A percentile compares a stretch with the other conserved stretches of the same genome.
Conservation (phyloP, 2,329 filamentous ascomycete genomes). For the Aspergillus candidus region DNA sequence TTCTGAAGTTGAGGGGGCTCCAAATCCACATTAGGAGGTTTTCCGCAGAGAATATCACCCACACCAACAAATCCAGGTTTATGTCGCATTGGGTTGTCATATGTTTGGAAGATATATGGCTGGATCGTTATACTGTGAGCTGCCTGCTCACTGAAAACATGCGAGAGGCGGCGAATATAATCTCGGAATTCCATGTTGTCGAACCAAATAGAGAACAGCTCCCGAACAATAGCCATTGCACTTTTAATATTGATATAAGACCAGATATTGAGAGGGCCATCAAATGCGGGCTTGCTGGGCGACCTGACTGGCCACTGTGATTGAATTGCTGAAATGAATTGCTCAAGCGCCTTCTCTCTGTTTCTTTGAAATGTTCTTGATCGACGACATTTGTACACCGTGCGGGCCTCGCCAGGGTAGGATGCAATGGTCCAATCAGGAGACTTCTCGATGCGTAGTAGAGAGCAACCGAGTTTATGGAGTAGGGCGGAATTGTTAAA, state of each 20-base stretch:
- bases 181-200: constrained; percentile 19
- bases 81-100: background rate
- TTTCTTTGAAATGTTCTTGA: too few relatives aligned
- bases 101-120: background rate
- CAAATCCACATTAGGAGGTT: constrained; percentile 5
- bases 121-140: constrained; percentile 5
- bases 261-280: too few relatives aligned
- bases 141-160: constrained; percentile 3
- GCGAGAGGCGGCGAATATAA: constrained; percentile 17
- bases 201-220: constrained; percentile 20
- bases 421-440: constrained; percentile 12
- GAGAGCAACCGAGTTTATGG: too few relatives aligned
- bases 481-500: background rate
- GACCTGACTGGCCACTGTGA: too few relatives aligned
- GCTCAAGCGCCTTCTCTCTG: too few relatives aligned
- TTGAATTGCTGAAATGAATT: too few relatives aligned
- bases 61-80: constrained; percentile 2
- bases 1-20: background rate
- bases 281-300: too few relatives aligned
- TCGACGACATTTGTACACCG: too few relatives aligned
- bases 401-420: too few relatives aligned
- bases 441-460: constrained; percentile 6
- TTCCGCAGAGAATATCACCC: constrained; percentile 5
- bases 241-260: background rate
- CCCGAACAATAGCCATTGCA: constrained; percentile 7